Evolutionary conservation across 495 filamentous ascomycete species (phyloP), one percentile per base, ranked within the genome.

Genomic region (Penicillium nucicola): DNA sequence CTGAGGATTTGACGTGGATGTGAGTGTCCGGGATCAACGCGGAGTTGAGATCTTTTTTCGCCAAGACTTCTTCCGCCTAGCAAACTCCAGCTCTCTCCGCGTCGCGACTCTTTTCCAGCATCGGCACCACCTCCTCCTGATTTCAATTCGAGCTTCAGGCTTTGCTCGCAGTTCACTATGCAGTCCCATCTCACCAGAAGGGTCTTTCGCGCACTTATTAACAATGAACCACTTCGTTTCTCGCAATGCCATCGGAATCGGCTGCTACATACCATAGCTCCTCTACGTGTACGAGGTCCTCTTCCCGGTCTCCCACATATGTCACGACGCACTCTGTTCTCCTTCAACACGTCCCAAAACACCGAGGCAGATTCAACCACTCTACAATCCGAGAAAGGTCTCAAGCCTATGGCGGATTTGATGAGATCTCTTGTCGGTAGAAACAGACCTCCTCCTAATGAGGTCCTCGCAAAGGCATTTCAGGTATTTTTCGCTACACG

Each of bases 101-200:
- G 57, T 56, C 55, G 41, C 55, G 52, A 58, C 48, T n/a, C 52
- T 44, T 22, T 40, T 18, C 40, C 17, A 48, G 14, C 28, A 57
- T 38, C 30, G 25, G 38, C 13, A 36, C 44, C 14, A 36, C 40
- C 38, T n/a, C 8, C 13, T 18, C 41, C 7, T 28, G 17, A 4
- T 19, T 19, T 49, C 28, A 6, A 18, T 23, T 23, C 20, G 30
- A 45, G 33, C 43, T 51, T 3, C n/a, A 41, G 25, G 40, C 40
- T 23, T 34, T 12, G 1, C 14, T 11, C 13, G 30, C 10, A 19
- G 33, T 37, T n/a, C 44, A 68, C 60, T 67, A 95, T 95, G 90
- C 87, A 85, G 62, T 91, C 90, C 67, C 86, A 90, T 62, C 80
- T 95, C 56, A 84, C 88, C 42, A 81, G 85, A 68, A 70, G 79